Evolutionary conservation across 1,284 basidiomycete species (phyloP), one percentile per base, ranked within the genome.

Genomic region (Apiotrichum sp.): DNA sequence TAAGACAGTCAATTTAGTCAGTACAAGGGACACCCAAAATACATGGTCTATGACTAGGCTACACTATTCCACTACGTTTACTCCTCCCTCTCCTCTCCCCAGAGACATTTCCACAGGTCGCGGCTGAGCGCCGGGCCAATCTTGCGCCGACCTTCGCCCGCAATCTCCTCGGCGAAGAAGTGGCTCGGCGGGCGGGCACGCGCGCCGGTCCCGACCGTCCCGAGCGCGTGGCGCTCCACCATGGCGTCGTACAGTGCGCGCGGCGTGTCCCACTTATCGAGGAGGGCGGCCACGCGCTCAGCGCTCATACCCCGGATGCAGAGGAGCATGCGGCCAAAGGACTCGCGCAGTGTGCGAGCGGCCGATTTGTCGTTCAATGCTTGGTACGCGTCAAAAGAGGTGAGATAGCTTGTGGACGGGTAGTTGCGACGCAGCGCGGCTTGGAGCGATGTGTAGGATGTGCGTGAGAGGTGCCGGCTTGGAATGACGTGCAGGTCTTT

Each of bases 301-400:
- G 78, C 73, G 42, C 75, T 77, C 72, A 83, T 75, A 3, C 81
- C 81, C 41, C 74, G 74, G 57, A 82, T 69, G 53, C 78, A 78
- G 34, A 80, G 65, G 38, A 82, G 67, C 81, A 82, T 82, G 45
- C 76, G 74, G 5, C 76, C 79, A 63, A 78, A 81, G 36, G 75
- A 70, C 36, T 80, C 75, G n/a, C 68, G 64, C 4, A 80, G 59
- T 0, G 80, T 81, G 39, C 74, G 58, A 8, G 72, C 73, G 0
- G 72, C 75, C 9, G 77, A 75, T 58, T 82, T 80, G 51, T 76
- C 70, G 65, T 82, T 82, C 46, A 83, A 71, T 22, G 68, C 67
- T 56, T 78, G 77, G 59, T 78, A 82, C 1, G 73, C 71, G 8
- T 73, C 65, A 57, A 78, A 82, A 8, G 77, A 74, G 5, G 78